Base-by-base conservation (phyloP, 306 rosid genomes). In the Potentilla sterilis region DNA sequence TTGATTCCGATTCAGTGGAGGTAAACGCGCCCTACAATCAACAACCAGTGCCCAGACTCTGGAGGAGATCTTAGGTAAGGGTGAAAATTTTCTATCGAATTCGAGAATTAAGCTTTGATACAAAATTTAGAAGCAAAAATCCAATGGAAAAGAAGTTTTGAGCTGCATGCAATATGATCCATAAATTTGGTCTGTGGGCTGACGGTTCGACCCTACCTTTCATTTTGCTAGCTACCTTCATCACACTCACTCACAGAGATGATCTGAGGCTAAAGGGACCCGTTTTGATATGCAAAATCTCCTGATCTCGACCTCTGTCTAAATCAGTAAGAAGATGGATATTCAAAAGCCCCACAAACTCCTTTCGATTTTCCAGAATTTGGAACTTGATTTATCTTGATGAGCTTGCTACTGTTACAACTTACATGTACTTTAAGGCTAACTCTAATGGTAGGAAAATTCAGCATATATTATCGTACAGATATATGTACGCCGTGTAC, bases 221-320 rank as follows among this genome's bases (percentile, higher is more conserved):
- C n/a, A n/a, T n/a, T n/a, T n/a, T n/a, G 55, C n/a, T 67, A 48
- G 35, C 65, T 32, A 59, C 19, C 5, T 62, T 5, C 19, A 28
- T 28, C 19, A 3, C 28, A 28, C 28, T 16, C n/a, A 16, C 10
- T 16, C n/a, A 16, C 10, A 15, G 16, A 1, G 42, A 14, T 7
- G 42, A 14, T 42, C 44, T 18, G 46, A 64, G 43, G 14, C 19
- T 43, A 18, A 6, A 13, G 44, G 93, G 86, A 18, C 87, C 87
- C 88, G 55, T 69, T 83, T 87, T 76, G 87, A 89, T 85, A 40
- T 65, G 64, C 38, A 62, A 61, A n/a, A 89, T 85, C 87, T 75
- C n/a, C 62, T 74, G 69, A 68, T 54, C 68, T 82, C 74, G 86
- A 74, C 78, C 72, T 77, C 15, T 52, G 6, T 21, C 11, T 55